Conservation (phyloP, 192 early-diverging fungal species). For the Entomortierella lignicola region DNA sequence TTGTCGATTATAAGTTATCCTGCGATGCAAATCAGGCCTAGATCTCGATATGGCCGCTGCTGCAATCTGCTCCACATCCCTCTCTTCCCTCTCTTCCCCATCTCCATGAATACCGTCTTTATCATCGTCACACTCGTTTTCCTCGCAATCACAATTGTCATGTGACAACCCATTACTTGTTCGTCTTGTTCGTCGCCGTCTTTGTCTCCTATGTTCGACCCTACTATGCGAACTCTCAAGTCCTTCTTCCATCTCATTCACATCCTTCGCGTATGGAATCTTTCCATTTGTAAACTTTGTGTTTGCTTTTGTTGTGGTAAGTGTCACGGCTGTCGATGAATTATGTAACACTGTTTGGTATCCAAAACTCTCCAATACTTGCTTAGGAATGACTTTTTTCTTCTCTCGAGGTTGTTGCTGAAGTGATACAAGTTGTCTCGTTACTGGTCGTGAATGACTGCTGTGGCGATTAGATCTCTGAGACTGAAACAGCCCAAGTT, state of each 20-base stretch:
- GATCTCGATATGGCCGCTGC: conserved; percentile 6
- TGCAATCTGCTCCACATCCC: conserved; percentile 18
- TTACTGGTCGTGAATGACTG: background rate
- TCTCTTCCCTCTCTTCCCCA: background rate
- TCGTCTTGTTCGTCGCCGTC: background rate
- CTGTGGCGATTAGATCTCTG: conserved; percentile 1
- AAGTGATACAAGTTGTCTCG: conserved; percentile 1
- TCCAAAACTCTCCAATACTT: conserved; percentile 32
- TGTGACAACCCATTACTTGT: background rate
- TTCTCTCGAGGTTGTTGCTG: background rate
- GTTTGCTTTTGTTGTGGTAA: conserved; percentile 3
- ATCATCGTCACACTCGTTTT: conserved; percentile 2
- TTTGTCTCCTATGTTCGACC: conserved; percentile 7
- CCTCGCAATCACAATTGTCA: conserved; percentile 1
- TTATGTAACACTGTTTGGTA: conserved; percentile 37
- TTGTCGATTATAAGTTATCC: conserved; percentile 14
- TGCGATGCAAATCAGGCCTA: conserved; percentile 11
- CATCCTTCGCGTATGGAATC: conserved; percentile 28
- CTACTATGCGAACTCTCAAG: conserved; percentile 10
- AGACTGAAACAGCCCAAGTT: conserved; percentile 24
- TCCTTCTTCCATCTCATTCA: conserved; percentile 45
- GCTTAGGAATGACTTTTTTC: conserved; percentile 27
- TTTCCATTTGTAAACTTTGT: conserved; percentile 1
- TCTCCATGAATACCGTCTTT: background rate
- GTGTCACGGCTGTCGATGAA: conserved; percentile 2